Percentiles rank a stretch among this genome's conserved stretches.
These are phyloP conservation scores for Trichoderma citrinoviride DNA, from an alignment of 2,329 filamentous ascomycete species.

Conservation along the genomic window DNA sequence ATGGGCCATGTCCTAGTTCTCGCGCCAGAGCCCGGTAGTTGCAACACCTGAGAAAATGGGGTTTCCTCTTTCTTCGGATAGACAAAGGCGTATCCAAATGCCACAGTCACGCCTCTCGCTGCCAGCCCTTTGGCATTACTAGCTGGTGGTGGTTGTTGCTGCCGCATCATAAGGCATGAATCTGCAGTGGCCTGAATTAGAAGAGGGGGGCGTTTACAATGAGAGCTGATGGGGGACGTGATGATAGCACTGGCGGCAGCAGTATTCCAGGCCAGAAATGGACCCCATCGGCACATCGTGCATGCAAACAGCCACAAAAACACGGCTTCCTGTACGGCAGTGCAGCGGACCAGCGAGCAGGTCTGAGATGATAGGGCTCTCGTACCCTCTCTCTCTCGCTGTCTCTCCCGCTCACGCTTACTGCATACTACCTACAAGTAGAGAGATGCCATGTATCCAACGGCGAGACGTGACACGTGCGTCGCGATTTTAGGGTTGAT, in stretches of 20 bases:
- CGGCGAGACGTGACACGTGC: conserved; percentile 16
- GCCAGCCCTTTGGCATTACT: not conserved
- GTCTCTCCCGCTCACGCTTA: not conserved
- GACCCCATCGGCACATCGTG: conserved; percentile 2
- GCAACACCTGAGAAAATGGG: not conserved
- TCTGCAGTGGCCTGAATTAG: conserved; percentile 24
- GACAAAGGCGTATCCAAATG: not conserved
- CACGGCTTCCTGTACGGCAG: not conserved
- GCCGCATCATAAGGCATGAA: conserved; percentile 23
- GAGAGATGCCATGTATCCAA: not conserved
- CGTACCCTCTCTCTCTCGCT: not conserved
- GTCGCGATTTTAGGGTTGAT: conserved; percentile 11
- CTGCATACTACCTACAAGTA: too few relatives aligned
- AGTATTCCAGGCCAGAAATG: not conserved
- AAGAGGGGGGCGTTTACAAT: conserved; percentile 19
- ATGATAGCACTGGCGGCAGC: not conserved
- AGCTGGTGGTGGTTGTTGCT: conserved; percentile 13
- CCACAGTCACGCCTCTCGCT: not conserved
- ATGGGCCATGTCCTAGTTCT: not conserved
- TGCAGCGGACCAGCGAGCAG: not conserved
- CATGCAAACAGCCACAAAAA: conserved; percentile 6
- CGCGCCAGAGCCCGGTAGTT: not conserved
- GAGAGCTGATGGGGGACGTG: conserved; percentile 3
- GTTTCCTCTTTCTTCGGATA: not conserved
- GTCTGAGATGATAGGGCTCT: not conserved